These are phyloP conservation scores for Fraxinus ornus DNA, from an alignment of 305 asterid species.

Conservation along the genomic window DNA sequence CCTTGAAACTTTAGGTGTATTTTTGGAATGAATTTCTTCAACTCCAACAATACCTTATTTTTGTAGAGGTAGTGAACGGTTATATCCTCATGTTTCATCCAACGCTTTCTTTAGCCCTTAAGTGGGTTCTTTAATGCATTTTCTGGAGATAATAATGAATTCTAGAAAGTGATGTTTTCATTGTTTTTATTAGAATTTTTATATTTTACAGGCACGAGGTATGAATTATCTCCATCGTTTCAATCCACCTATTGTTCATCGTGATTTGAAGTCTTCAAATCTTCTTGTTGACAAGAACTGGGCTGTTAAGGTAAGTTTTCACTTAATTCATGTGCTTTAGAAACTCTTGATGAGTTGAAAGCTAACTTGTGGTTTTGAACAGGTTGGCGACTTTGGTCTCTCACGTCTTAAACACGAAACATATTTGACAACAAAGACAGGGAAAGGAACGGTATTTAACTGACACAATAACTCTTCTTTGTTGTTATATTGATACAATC, in stretches of 20 bases:
- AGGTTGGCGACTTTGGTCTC: conserved; percentile 99
- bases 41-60: background rate
- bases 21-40: background rate
- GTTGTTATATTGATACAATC: conserved; percentile 8
- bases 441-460: conserved; percentile 78
- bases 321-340: background rate
- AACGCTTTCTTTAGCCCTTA: background rate
- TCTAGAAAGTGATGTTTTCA: background rate
- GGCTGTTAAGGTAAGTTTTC: conserved; percentile 43
- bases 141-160: background rate
- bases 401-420: conserved; percentile 91
- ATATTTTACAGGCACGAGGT: conserved; percentile 75
- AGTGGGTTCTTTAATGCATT: background rate
- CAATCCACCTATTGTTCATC: conserved; percentile 93
- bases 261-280: conserved; percentile 96
- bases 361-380: no score
- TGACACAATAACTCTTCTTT: background rate
- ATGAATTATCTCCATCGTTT: conserved; percentile 92
- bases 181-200: background rate
- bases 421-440: conserved; percentile 76
- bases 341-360: conserved; percentile 15
- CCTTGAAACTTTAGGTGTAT: conserved; percentile 15
- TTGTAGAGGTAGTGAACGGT: background rate
- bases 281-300: conserved; percentile 97
- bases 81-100: background rate